phyloP scores from a whole-genome alignment of 768 basidiomycete species.

The Pleurotus ostreatus region DNA sequence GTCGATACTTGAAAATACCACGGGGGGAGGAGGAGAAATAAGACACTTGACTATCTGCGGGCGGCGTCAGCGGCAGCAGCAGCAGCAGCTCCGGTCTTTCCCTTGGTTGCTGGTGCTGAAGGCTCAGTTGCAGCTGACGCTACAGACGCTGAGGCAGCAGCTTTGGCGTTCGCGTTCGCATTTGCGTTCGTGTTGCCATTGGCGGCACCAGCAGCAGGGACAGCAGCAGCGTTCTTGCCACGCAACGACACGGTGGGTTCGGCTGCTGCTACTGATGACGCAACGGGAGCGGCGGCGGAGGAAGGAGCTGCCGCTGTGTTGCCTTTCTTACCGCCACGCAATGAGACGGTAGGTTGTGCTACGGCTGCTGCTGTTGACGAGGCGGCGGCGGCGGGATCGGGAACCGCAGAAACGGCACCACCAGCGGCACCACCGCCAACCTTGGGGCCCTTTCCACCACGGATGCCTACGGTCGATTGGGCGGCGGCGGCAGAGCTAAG shows the following conservation, averaged over 20 bases:
- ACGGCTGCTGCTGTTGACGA: neutral
- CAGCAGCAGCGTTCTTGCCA: neutral
- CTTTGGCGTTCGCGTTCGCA: neutral
- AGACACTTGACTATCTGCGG: neutral
- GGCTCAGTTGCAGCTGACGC: neutral
- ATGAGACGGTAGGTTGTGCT: neutral
- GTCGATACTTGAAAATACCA: neutral
- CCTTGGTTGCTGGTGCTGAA: neutral
- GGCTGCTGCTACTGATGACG: no score
- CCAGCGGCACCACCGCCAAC: neutral
- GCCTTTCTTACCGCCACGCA: no score
- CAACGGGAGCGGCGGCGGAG: no score
- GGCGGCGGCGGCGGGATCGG: neutral
- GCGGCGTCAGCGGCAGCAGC: neutral
- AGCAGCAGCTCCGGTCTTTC: neutral
- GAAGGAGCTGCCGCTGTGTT: no score
- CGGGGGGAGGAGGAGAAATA: neutral
- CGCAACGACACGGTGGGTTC: no score
- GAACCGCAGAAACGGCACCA: neutral
- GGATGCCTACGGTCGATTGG: neutral
- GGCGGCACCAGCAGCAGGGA: neutral
- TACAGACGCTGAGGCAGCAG: neutral
- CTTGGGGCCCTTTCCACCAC: neutral
- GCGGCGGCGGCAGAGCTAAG: slow-evolving; percentile 2
- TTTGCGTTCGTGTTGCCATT: neutral